Percentiles rank a stretch among this genome's conserved stretches.
Conservation (phyloP, 306 rosid species). For the Trichosanthes cucumerina region DNA sequence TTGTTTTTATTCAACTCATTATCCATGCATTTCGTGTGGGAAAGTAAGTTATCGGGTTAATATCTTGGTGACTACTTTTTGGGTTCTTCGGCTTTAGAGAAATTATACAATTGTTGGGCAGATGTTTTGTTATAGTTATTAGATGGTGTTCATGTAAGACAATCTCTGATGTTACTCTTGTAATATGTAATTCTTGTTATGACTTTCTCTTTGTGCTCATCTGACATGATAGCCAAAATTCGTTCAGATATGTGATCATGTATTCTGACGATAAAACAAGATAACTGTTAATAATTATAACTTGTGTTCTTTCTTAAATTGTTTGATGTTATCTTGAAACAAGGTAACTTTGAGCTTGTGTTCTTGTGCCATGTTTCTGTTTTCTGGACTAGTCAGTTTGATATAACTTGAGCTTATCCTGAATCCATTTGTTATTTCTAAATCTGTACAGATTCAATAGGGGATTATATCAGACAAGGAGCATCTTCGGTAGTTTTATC, state of each 20-base stretch:
- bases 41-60: too few relatives aligned
- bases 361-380: not conserved
- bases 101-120: too few relatives aligned
- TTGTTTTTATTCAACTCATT: too few relatives aligned
- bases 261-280: not conserved
- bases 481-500: conserved; percentile 78
- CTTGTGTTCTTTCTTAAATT: not conserved
- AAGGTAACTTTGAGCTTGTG: not conserved
- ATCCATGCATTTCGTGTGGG: too few relatives aligned
- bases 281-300: not conserved
- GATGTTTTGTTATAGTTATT: not conserved
- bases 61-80: too few relatives aligned
- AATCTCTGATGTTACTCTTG: not conserved
- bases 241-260: not conserved
- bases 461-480: conserved; percentile 55
- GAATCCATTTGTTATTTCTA: conserved; percentile 3
- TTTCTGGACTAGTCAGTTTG: not conserved
- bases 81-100: too few relatives aligned
- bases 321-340: not conserved
- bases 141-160: not conserved
- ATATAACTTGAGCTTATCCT: not conserved
- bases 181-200: not conserved
- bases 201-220: not conserved
- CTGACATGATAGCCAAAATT: not conserved
- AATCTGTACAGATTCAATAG: conserved; percentile 41